Base-by-base conservation (phyloP, 768 basidiomycete genomes). In the Rhodosporidiobolus sp. region DNA sequence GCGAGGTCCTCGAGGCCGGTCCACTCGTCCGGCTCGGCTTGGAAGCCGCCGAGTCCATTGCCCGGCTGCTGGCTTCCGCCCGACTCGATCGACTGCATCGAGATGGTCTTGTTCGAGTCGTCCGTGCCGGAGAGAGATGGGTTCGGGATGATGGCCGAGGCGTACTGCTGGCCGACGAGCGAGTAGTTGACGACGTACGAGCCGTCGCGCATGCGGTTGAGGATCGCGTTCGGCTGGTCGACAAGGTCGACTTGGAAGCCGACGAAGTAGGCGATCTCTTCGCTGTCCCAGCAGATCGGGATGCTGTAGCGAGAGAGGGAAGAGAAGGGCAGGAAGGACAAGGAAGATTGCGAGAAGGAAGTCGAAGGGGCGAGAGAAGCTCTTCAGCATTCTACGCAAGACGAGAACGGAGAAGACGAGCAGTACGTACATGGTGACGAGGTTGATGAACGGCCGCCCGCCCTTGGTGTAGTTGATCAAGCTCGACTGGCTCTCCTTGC, bases 221-320 rank as follows among this genome's bases (percentile, higher is more conserved):
- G 82, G 70, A 96, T 94, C 4, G 87, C 87, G 77, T 88, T 88
- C 6, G 92, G 93, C 82, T 94, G 92, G 78, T 90, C 87, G n/a
- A 88, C 88, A 56, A 99, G 84, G 81, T 97, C 92, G 64, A 96
- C 90, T 81, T 99, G 94, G 84, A 99, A 98, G 1, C 96, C 96
- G 64, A 99, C 89, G 77, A 91, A 90, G 79, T 91, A 96, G 16
- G 87, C 88, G 55, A 91, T 85, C 58, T 95, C 89, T 62, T 88
- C 87, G 46, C 84, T 84, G 72, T 88, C 89, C 76, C 90, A 92
- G 0, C 84, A 80, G 70, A 97, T 86, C 17, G 96, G 95, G 54
- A 98, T 91, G 78, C 97, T 86, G 32, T 8, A 30, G n/a, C n/a
- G n/a, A n/a, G n/a, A n/a, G n/a, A n/a, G n/a, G n/a, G n/a, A n/a